phyloP scores from a whole-genome alignment of 2,329 filamentous ascomycete species.

The Onygenales sp. region DNA sequence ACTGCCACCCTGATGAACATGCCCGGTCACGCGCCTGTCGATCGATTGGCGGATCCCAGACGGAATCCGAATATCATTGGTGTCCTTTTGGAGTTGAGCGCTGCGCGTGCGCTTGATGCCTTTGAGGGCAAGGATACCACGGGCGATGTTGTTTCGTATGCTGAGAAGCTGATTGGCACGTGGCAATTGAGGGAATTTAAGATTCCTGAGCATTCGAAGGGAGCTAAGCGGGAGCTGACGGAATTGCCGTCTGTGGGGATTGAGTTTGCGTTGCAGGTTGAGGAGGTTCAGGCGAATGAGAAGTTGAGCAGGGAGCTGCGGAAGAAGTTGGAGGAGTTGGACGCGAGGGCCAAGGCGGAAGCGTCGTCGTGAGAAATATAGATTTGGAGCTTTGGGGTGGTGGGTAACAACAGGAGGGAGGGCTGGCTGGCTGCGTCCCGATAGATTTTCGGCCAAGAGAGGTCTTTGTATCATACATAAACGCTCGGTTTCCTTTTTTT shows the following conservation, averaged over 20 bases:
- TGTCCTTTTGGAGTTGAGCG: slow-evolving; percentile 35
- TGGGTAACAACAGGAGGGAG: slow-evolving; percentile 1
- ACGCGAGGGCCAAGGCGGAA: slow-evolving; percentile 12
- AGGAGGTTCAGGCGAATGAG: slow-evolving; percentile 19
- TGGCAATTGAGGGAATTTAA: slow-evolving; percentile 21
- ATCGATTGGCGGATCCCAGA: slow-evolving; percentile 24
- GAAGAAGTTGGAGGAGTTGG: slow-evolving; percentile 34
- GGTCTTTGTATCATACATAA: neutral
- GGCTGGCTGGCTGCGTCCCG: neutral
- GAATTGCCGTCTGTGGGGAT: slow-evolving; percentile 32
- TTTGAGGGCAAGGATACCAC: slow-evolving; percentile 30
- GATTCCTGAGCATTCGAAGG: slow-evolving; percentile 10
- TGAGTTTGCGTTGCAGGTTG: slow-evolving; percentile 27
- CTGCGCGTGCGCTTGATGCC: slow-evolving; percentile 31
- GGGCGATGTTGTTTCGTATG: slow-evolving; percentile 31
- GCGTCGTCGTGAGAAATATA: no score
- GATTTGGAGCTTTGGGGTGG: no score
- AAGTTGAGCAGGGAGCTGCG: slow-evolving; percentile 17
- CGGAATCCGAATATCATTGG: slow-evolving; percentile 33
- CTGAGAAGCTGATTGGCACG: slow-evolving; percentile 25
- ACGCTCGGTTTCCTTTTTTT: neutral
- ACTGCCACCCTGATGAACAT: slow-evolving; percentile 27
- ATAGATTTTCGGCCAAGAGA: neutral
- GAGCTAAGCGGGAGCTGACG: neutral
- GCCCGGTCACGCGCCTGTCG: slow-evolving; percentile 20